These are phyloP conservation scores for Ascochyta viciae-villosae DNA, from an alignment of 2,329 filamentous ascomycete species.

Conservation along the genomic window DNA sequence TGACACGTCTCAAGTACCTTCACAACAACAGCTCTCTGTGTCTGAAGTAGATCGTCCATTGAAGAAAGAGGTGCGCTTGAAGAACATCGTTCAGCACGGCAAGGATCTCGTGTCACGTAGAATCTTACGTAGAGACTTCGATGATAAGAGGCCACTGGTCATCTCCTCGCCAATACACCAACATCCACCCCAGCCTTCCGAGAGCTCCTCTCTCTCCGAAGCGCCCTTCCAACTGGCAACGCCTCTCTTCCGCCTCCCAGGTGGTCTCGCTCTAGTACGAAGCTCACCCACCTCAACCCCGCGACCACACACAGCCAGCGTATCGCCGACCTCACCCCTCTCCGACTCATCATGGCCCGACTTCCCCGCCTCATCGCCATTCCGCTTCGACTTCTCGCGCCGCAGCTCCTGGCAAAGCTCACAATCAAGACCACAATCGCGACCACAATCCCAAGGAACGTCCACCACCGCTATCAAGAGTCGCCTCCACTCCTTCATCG, in stretches of 20 bases:
- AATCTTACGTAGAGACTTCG: slow-evolving; percentile 1
- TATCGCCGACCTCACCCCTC: background rate
- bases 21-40: background rate
- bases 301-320: background rate
- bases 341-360: slow-evolving; percentile 5
- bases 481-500: background rate
- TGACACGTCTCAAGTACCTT: background rate
- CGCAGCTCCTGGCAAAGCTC: slow-evolving; percentile 2
- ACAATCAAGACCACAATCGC: background rate
- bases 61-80: background rate
- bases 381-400: background rate
- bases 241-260: slow-evolving; percentile 32
- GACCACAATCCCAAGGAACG: background rate
- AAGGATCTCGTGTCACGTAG: slow-evolving; percentile 4
- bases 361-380: slow-evolving; percentile 2
- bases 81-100: slow-evolving; percentile 1
- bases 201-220: background rate
- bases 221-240: slow-evolving; percentile 16
- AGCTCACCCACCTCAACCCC: slow-evolving; percentile 4
- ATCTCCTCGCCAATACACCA: slow-evolving; percentile 1
- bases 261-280: slow-evolving; percentile 32
- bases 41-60: background rate
- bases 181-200: background rate
- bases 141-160: background rate
- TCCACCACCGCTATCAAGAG: background rate